Evolutionary conservation across 208 protist genomes (phyloP).

Genomic region (Crithidia bombi): DNA sequence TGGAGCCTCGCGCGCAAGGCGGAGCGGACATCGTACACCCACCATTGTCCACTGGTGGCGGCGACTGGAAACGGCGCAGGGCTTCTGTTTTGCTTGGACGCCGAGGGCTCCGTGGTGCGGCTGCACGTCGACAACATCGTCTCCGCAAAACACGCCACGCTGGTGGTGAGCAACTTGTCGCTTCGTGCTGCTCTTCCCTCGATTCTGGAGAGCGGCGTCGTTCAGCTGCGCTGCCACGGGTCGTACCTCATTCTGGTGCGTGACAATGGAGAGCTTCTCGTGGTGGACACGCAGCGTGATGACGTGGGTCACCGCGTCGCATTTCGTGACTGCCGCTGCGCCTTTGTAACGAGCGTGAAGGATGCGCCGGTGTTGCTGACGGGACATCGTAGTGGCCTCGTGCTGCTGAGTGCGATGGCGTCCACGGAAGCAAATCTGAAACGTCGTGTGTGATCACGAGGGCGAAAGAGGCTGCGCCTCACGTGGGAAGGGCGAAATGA

Average conservation of each 20-base stretch:
- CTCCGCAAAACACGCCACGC: constrained; percentile 45
- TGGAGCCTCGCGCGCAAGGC: constrained; percentile 65
- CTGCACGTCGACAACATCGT: constrained; percentile 62
- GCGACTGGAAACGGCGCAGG: constrained; percentile 29
- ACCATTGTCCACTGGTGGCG: constrained; percentile 45
- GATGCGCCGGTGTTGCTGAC: constrained; percentile 33
- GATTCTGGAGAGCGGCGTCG: constrained; percentile 14
- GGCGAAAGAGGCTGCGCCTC: no score
- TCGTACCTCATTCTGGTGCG: constrained; percentile 27
- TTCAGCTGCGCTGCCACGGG: constrained; percentile 14
- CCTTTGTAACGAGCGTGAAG: constrained; percentile 26
- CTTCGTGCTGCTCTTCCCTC: constrained; percentile 24
- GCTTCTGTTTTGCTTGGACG: constrained; percentile 66
- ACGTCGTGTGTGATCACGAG: constrained; percentile 2
- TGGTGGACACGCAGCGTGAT: constrained; percentile 30
- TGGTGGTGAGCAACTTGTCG: constrained; percentile 39
- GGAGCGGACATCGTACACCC: constrained; percentile 67
- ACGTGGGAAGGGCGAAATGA: not conserved
- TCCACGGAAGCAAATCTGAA: not conserved
- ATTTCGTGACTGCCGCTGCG: constrained; percentile 25
- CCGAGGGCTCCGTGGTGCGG: constrained; percentile 34
- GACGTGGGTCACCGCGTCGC: constrained; percentile 29
- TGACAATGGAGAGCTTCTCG: constrained; percentile 28
- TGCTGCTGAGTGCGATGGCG: constrained; percentile 32
- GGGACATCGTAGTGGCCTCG: constrained; percentile 33